Evolutionary conservation across 805 yeast species (phyloP), one percentile per base, ranked within the genome.

Genomic region (Cyberlindnera euphorbiae): DNA sequence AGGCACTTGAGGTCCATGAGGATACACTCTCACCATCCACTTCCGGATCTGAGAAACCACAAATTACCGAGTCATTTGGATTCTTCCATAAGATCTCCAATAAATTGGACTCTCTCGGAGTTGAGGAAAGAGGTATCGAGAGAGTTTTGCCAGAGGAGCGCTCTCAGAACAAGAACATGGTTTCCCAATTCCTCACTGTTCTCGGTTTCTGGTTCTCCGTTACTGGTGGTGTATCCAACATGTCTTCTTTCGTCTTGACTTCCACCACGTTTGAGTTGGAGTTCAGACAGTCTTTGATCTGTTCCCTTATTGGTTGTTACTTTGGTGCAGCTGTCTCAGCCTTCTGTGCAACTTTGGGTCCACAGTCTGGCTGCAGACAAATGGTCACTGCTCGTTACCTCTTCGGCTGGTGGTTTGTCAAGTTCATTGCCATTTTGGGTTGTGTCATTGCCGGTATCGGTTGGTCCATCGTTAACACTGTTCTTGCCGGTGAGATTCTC

Each of bases 391-490:
- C 88, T 2, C 69, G 95, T 43, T 85, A 71, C 50, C 63, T 85
- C 30, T 87, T 85, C 55, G 96, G 96, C 2, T 81, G 89, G 78
- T 82, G 82, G 80, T 76, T 80, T 46, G 89, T 87, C 30, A 81
- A 82, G 56, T 64, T 85, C 39, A 82, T 85, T 28, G 79, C 87
- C 11, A 56, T 87, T 23, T 73, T 82, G 21, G 74, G 85, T 28
- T 76, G 83, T 41, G 45, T 41, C 22, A 60, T 84, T 32, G 94
- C 95, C 28, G 81, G 82, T 14, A 56, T 84, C 47, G 96, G 96
- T 14, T 87, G 96, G 96, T 76, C 90, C 12, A 79, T 87, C 22
- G 88, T 86, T 13, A 86, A 85, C 53, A 75, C 83, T 46, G 93
- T 86, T 30, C 79, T 85, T 38, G 95, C 94, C 29, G 96, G 96